Evolutionary conservation across 2,329 filamentous ascomycete species (phyloP).

Genomic region (Talaromyces sp.): DNA sequence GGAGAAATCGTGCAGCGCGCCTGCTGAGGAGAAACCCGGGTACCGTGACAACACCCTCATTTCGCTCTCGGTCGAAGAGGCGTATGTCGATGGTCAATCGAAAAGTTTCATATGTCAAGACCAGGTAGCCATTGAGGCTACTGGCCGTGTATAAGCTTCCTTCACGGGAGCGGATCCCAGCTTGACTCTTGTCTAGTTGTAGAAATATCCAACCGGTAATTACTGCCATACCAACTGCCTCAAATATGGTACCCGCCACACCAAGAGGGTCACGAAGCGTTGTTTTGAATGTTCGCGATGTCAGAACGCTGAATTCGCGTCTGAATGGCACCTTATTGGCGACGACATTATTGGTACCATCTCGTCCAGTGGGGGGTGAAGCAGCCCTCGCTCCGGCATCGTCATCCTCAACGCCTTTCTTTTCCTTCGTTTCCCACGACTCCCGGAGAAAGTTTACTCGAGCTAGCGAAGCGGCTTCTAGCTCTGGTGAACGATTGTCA

Average conservation of each 20-base stretch:
- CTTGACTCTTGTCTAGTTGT: constrained; percentile 59
- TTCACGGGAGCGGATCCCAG: constrained; percentile 69
- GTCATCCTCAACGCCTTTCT: constrained; percentile 3
- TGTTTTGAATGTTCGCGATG: constrained; percentile 64
- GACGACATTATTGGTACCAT: constrained; percentile 10
- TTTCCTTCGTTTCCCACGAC: constrained; percentile 50
- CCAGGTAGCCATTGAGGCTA: constrained; percentile 70
- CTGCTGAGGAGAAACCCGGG: constrained; percentile 67
- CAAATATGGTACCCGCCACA: constrained; percentile 65
- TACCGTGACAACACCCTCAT: constrained; percentile 67
- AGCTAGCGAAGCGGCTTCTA: constrained; percentile 57
- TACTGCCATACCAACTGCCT: constrained; percentile 67
- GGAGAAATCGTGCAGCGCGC: constrained; percentile 62
- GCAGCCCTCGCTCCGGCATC: constrained; percentile 13
- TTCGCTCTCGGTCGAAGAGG: constrained; percentile 70
- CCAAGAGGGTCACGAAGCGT: constrained; percentile 75
- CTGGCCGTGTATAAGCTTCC: constrained; percentile 69
- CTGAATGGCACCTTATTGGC: constrained; percentile 53
- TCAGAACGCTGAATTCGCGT: constrained; percentile 64
- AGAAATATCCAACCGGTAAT: constrained; percentile 72
- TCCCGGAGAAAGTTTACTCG: constrained; percentile 60
- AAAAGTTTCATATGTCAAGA: constrained; percentile 72
- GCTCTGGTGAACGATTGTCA: constrained; percentile 65
- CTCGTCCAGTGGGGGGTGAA: neutral
- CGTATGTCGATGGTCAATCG: constrained; percentile 70